Evolutionary conservation across 306 rosid species (phyloP), one percentile per base, ranked within the genome.

Genomic region (Calophaca sinica): DNA sequence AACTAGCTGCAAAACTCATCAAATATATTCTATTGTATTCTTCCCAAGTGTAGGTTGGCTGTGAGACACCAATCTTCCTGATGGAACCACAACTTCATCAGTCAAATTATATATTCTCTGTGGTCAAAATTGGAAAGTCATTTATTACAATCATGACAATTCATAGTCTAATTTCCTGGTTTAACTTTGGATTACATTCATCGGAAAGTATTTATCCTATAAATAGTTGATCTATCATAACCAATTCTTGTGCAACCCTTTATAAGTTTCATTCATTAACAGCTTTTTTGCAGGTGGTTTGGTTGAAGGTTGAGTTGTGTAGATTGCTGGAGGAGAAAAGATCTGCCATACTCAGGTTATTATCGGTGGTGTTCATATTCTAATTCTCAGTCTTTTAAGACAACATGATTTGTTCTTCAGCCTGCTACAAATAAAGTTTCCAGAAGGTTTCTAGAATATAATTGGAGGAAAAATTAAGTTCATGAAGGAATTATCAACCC

Each of bases 251-350:
- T 50, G 15, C 77, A 79, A 61, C 74, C 79, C 59, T 15, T 68
- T 70, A 70, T 68, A 81, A 75, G 80, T 69, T 86, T 77, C 77
- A 78, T 68, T 78, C 80, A 72, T 81, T 81, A 54, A 80, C 77
- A 80, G 84, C 84, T 79, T 79, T 42, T 85, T 83, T 86, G 91
- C 87, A 94, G 96, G 99, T 90, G 75, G 88, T 79, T 78, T 94
- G 89, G 93, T 70, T 92, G 90, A 94, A 94, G 90, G 99, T 86
- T 28, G 99, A 94, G 77, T 53, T 94, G 74, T 92, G 97, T 87
- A 85, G 89, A 80, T 75, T 90, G 85, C 88, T 94, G 87, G 99
- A 92, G 88, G 99, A 94, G 78, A 92, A 92, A 87, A 90, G 96
- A 90, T 78, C 92, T 82, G 84, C 96, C 65, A 44, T 88, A 77